Evolutionary conservation across 2,329 filamentous ascomycete genomes (phyloP), one percentile per base, ranked within the genome.

Genomic region (Hypoxylon sp.): DNA sequence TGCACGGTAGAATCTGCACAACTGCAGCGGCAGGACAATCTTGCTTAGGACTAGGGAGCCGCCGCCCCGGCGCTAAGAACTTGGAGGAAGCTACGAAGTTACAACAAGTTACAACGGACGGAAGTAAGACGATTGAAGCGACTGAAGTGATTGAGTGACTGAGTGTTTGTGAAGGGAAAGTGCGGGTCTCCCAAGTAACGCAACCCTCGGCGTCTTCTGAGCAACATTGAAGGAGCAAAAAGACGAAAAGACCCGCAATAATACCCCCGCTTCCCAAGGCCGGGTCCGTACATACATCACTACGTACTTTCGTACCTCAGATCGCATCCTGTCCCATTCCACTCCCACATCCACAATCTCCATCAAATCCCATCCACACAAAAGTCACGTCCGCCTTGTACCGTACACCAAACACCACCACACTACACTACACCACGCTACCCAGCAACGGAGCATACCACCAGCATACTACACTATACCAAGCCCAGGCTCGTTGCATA

Each of bases 151-250:
- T 27, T 27, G 24, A 27, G 24, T 27, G 24, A 27, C 2, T 21
- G 42, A 29, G 44, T 57, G 51, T 39, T 52, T 44, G 39, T 44
- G n/a, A 56, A 54, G 68, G 47, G 64, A 70, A 71, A 58, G 48
- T 64, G 68, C 61, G 76, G 76, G 79, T 76, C 77, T 55, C 77
- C 77, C 77, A 78, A 80, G 76, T 77, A 77, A 75, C 77, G 75
- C 80, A 78, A 79, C 79, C 77, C 73, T 77, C 72, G 74, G 72
- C 70, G 74, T 75, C 71, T 72, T 68, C 65, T 51, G 24, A 54
- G 32, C n/a, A n/a, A n/a, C n/a, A n/a, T n/a, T n/a, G 48, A 24
- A 35, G n/a, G 37, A 68, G 70, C 4, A 24, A 32, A 6, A 52
- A 59, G 68, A 68, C 66, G 24, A 35, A 4, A 52, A 56, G 68